Evolutionary conservation across 2,329 filamentous ascomycete genomes (phyloP).

Genomic region (Penicillium sp.): DNA sequence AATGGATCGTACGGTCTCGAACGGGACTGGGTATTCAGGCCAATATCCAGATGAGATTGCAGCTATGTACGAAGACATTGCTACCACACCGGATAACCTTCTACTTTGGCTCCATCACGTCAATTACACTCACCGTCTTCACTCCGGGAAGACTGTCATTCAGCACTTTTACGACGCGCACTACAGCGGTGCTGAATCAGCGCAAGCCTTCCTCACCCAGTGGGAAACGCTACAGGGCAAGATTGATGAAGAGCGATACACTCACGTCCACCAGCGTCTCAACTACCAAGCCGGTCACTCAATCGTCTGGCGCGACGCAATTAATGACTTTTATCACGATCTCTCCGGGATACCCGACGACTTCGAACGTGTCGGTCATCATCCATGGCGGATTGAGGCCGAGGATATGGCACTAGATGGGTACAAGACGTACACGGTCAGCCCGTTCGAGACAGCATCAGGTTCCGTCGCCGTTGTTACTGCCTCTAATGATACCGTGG

Average conservation of each 20-base stretch:
- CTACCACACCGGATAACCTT: constrained; percentile 62
- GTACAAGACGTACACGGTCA: constrained; percentile 52
- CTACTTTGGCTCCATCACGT: constrained; percentile 73
- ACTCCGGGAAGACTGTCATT: constrained; percentile 62
- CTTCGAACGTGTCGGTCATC: constrained; percentile 52
- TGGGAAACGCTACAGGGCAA: constrained; percentile 20
- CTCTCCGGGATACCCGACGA: constrained; percentile 57
- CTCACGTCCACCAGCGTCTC: constrained; percentile 55
- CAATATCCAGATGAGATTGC: constrained; percentile 62
- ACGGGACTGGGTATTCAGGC: constrained; percentile 61
- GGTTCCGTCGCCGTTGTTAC: constrained; percentile 54
- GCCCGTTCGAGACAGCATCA: constrained; percentile 58
- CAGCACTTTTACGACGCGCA: constrained; percentile 63
- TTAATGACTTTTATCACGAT: constrained; percentile 60
- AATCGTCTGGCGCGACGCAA: constrained; percentile 64
- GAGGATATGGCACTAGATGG: constrained; percentile 59
- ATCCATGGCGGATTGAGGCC: constrained; percentile 64
- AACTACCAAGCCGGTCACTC: constrained; percentile 64
- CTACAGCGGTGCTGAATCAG: constrained; percentile 55
- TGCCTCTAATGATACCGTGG: constrained; percentile 47
- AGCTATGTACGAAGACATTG: constrained; percentile 53
- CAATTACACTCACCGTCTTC: constrained; percentile 58
- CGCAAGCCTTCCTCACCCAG: constrained; percentile 49
- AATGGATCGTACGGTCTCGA: constrained; percentile 66
- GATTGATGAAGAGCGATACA: constrained; percentile 47